Evolutionary conservation across 805 yeast species (phyloP), one percentile per base, ranked within the genome.

Genomic region (Blastobotrys peoriensis): DNA sequence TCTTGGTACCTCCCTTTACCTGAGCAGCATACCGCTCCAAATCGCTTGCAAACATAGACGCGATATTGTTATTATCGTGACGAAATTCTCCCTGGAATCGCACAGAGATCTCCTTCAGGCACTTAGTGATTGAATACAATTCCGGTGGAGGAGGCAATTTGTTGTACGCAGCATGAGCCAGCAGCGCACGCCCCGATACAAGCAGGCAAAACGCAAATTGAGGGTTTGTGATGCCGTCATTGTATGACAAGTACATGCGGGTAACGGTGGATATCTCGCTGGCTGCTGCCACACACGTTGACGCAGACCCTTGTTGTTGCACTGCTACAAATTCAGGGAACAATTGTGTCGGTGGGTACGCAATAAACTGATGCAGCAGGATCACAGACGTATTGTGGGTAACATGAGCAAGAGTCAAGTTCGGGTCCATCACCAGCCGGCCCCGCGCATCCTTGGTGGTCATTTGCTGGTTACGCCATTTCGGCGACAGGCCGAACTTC

Each of bases 61-160:
- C 53, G n/a, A 49, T 40, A 27, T 49, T 48, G 4, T 41, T 43
- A 13, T 19, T 18, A 8, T 36, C 17, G 13, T 21, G 5, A 8
- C 34, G 28, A 3, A 46, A 44, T 23, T 44, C 36, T 8, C 43
- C 50, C 15, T 20, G 20, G 51, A 53, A 52, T 36, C 53, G 23
- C 15, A 18, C 17, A 4, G 53, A 45, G 27, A 47, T 43, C 35
- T 47, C 47, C 21, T 22, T 36, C 22, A 52, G 43, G 17, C 45
- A 43, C 6, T 20, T 27, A 3, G 47, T 41, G 3, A 52, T 33
- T 36, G 16, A 45, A 40, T 22, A 52, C 45, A 15, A 15, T 18
- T 28, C 18, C 18, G 16, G 16, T 30, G 25, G 19, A 17, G 15
- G 35, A n/a, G 38, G 38, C 10, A 19, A 19, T 4, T 36, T 17